Evolutionary conservation across 306 rosid genomes (phyloP), one percentile per base, ranked within the genome.

Genomic region (Medicago lupulina): DNA sequence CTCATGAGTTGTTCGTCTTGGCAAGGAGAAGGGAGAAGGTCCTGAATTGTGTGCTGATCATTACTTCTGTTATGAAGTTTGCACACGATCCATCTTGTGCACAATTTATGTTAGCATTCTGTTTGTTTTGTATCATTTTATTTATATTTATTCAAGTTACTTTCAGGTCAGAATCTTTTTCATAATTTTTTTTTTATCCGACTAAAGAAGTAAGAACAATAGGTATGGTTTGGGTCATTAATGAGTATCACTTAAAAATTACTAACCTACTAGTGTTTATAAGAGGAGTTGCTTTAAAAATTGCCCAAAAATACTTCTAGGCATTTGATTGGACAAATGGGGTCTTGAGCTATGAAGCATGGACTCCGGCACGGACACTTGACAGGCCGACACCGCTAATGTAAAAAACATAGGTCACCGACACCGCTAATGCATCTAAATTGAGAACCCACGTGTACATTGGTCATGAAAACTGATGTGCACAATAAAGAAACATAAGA

Each of bases 1-100:
- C 14, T 21, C 73, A 8, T 41, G 54, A 23, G 70, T 31, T 59
- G 75, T 44, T 77, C 70, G 62, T 75, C 66, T 49, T 25, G 14
- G 36, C 49, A 74, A 61, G 34, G 80, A 66, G 77, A 81, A 62
- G 81, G 80, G 59, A 21, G 59, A 58, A 70, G 85, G 83, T 75
- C 83, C 81, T 58, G 79, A 77, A 64, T 71, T 25, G 70, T 71
- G 73, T 70, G 43, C 73, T 7, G 25, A 67, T 73, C 55, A 55
- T 73, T 73, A 63, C 67, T 69, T 77, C 34, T 28, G 44, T 59
- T 77, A 25, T 69, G 46, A 17, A 61, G 47, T 61, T 60, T 16
- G 69, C 79, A 79, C 66, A 50, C 21, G 73, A 40, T 75, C 44
- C 76, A 69, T 49, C 70, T 59, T n/a, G 41, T 64, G 81, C 66